phyloP scores from a whole-genome alignment of 2,329 filamentous ascomycete genomes.

The Ascochyta fabae region DNA sequence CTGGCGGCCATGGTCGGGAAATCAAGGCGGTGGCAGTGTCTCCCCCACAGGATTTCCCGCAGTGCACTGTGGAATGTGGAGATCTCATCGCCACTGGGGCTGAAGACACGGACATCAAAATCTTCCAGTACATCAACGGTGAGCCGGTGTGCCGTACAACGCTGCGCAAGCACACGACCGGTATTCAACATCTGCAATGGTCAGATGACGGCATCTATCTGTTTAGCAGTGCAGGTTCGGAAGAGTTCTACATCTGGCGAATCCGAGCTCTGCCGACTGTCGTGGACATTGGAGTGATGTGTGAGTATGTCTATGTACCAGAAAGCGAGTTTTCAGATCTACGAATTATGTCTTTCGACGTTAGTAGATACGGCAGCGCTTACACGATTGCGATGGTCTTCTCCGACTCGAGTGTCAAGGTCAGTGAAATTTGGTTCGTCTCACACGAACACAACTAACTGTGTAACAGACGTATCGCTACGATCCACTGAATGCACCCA shows the following conservation, averaged over 20 bases:
- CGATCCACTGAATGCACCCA: conserved; percentile 23
- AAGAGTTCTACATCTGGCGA: conserved; percentile 87
- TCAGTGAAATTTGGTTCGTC: conserved; percentile 32
- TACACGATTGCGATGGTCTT: conserved; percentile 75
- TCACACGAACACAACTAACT: conserved; percentile 4
- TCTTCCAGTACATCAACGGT: conserved; percentile 62
- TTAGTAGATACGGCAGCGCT: conserved; percentile 39
- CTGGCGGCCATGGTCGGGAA: conserved; percentile 85
- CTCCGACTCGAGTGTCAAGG: conserved; percentile 81
- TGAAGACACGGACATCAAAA: conserved; percentile 76
- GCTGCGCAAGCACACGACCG: conserved; percentile 79
- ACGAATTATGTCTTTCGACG: conserved; percentile 81
- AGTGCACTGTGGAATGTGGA: conserved; percentile 18
- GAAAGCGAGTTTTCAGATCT: conserved; percentile 68
- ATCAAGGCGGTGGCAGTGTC: conserved; percentile 70
- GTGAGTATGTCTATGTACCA: conserved; percentile 58
- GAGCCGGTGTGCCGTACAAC: conserved; percentile 63
- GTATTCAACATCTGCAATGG: conserved; percentile 83
- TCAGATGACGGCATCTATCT: conserved; percentile 70
- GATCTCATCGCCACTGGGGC: conserved; percentile 69
- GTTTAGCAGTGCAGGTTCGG: conserved; percentile 84
- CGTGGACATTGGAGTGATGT: conserved; percentile 60
- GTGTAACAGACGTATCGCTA: conserved; percentile 55
- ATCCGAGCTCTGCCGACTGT: conserved; percentile 61
- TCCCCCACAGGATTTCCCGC: background rate